Evolutionary conservation across 441 rosid genomes (phyloP), one percentile per base, ranked within the genome.

Genomic region (Aquilaria agallochum): DNA sequence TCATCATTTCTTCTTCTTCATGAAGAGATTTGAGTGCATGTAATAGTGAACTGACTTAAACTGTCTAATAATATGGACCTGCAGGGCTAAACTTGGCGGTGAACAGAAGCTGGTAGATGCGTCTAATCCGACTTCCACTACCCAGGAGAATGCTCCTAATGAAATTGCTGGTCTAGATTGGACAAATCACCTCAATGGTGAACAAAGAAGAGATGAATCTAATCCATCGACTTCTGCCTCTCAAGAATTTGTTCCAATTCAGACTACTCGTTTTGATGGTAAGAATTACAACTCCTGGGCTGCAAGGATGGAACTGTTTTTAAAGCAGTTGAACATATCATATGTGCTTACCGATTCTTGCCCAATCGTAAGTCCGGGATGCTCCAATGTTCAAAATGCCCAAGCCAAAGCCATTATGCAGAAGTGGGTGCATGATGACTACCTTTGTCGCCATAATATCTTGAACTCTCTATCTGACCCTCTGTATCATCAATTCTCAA

Each of bases 391-490:
- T 60, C 85, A 78, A 50, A 58, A 59, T 56, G 64, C 58, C 46
- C 68, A 27, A 60, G 68, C 74, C 60, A 81, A 81, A 76, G 74
- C 78, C 65, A 67, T 72, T 30, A 70, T 67, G 15, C 73, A 48
- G 33, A 83, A 81, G 59, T 85, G 98, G 97, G 33, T 66, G 50
- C 76, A 69, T 73, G 97, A 93, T 69, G 87, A 93, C 65, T 75
- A 74, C 67, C 52, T 85, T 12, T 93, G 97, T 64, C 76, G 72
- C 62, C 83, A 48, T 68, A 73, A 76, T 82, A 83, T 93, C 68
- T 73, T 90, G 78, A 80, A 63, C 74, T 80, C 75, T 58, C 76
- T 93, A 53, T 85, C 91, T 27, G 97, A 93, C 76, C 65, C 74
- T 63, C 78, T 93, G 31, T 83, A 83, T 71, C 68, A 75, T 55